Percentiles rank a stretch among this genome's conserved stretches.
phyloP scores from a whole-genome alignment of 2,329 filamentous ascomycete genomes.

The Orbilia oligospora region DNA sequence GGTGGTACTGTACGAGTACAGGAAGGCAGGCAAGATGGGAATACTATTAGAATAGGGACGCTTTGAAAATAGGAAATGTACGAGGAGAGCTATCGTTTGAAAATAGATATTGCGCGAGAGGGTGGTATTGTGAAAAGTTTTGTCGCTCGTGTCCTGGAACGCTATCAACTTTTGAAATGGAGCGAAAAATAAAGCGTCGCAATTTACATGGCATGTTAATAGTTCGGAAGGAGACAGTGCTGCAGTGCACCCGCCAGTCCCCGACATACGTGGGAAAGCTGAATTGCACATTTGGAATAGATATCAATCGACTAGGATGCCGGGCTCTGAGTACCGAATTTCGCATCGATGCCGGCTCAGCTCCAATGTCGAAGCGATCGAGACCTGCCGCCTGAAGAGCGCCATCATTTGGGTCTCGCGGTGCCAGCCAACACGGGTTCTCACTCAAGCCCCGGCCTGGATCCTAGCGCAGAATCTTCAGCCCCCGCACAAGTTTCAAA shows the following conservation, averaged over 20 bases:
- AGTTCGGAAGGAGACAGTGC: conserved; percentile 11
- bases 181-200: conserved; percentile 6
- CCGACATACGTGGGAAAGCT: too few species aligned
- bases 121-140: conserved; percentile 12
- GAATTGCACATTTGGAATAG: conserved; percentile 7
- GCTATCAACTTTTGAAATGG: conserved; percentile 7
- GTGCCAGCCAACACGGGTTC: too few species aligned
- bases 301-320: conserved; percentile 10
- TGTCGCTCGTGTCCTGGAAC: conserved; percentile 5
- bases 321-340: conserved; percentile 11
- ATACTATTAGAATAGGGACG: conserved; percentile 10
- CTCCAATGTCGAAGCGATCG: neutral
- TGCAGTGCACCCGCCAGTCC: too few species aligned
- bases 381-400: conserved; percentile 6
- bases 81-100: conserved; percentile 6
- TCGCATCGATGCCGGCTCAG: conserved; percentile 5
- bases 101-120: conserved; percentile 12
- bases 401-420: conserved; percentile 11
- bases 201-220: conserved; percentile 8
- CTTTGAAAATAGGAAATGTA: conserved; percentile 4
- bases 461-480: conserved; percentile 11
- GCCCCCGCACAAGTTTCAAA: conserved; percentile 7
- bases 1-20: conserved; percentile 7
- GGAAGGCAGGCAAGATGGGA: conserved; percentile 9
- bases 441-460: conserved; percentile 6